Percentiles rank a stretch among this genome's conserved stretches.
These are phyloP conservation scores for Solanum piurae DNA, from an alignment of 257 asterid genomes.

Conservation along the genomic window DNA sequence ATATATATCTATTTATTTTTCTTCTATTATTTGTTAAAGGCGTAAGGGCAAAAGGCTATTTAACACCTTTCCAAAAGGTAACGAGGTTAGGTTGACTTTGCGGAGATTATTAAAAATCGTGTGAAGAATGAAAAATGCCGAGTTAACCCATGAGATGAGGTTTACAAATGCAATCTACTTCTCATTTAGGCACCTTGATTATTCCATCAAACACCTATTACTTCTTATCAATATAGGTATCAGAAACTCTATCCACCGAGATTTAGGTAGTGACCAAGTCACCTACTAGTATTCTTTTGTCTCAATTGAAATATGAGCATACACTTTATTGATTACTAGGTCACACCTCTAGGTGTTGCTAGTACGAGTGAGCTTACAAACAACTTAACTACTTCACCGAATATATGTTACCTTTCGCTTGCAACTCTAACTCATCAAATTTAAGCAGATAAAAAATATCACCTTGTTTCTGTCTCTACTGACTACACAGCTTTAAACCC, in stretches of 20 bases:
- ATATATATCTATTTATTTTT: neutral
- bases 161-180: neutral
- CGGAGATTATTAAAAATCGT: neutral
- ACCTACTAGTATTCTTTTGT: neutral
- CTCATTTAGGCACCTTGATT: neutral
- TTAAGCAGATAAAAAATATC: neutral
- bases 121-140: neutral
- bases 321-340: neutral
- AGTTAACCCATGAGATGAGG: neutral
- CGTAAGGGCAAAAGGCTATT: neutral
- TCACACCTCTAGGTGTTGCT: neutral
- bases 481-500: neutral
- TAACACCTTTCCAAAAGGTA: neutral
- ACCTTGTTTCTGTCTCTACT: neutral
- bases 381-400: neutral
- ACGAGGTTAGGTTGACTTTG: neutral
- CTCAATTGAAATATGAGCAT: accelerated
- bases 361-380: neutral
- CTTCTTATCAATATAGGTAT: neutral
- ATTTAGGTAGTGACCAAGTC: neutral
- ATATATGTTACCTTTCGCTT: neutral
- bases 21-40: neutral
- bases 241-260: neutral
- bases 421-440: neutral
- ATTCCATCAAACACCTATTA: neutral